phyloP scores from a whole-genome alignment of 2,329 filamentous ascomycete genomes.

The Pseudogymnoascus sp. region DNA sequence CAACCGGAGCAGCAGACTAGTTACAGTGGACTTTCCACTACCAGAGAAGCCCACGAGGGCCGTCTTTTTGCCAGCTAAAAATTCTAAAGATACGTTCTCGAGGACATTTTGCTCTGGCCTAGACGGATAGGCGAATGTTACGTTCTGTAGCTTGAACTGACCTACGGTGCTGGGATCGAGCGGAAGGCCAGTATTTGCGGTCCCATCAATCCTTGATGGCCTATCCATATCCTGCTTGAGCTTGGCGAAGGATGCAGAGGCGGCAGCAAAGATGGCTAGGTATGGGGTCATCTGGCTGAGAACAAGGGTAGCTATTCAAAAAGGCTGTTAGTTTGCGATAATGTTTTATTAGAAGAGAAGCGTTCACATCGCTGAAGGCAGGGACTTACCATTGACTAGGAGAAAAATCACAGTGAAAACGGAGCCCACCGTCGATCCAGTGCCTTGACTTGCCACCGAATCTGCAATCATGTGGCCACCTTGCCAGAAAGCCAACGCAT shows the following conservation, averaged over 20 bases:
- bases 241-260: slow-evolving; percentile 10
- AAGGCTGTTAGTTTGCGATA: neutral
- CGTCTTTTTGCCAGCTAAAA: slow-evolving; percentile 57
- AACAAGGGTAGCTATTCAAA: slow-evolving; percentile 37
- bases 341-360: neutral
- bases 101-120: slow-evolving; percentile 49
- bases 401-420: slow-evolving; percentile 43
- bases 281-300: slow-evolving; percentile 44
- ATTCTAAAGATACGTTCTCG: slow-evolving; percentile 55
- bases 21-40: slow-evolving; percentile 83
- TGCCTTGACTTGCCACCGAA: slow-evolving; percentile 34
- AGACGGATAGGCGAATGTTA: slow-evolving; percentile 63
- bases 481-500: slow-evolving; percentile 54
- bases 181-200: neutral
- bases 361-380: neutral
- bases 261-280: slow-evolving; percentile 39
- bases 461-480: slow-evolving; percentile 40
- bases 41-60: slow-evolving; percentile 81
- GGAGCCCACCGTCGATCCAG: slow-evolving; percentile 29
- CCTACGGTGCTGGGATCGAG: neutral
- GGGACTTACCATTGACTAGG: slow-evolving; percentile 34
- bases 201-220: neutral
- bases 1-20: slow-evolving; percentile 65
- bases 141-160: slow-evolving; percentile 16
- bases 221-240: slow-evolving; percentile 27